Percentiles rank a stretch among this genome's conserved stretches.
Evolutionary conservation across 1,284 basidiomycete genomes (phyloP).

Genomic region (Taiwanofungus camphoratus): DNA sequence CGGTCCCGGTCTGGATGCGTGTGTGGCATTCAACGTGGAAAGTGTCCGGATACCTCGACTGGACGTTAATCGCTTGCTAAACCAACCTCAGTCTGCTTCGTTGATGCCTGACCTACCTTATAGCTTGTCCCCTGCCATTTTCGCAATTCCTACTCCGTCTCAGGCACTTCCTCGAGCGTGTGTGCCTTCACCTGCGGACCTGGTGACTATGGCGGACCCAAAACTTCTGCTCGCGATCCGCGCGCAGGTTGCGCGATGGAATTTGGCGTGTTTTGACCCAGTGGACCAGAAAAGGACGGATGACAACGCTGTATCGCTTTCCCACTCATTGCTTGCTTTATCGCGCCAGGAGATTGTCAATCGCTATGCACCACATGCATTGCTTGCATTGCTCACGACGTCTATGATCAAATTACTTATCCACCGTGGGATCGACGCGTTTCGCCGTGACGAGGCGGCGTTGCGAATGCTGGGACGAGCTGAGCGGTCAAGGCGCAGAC

Average conservation of each 20-base stretch:
- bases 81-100: slow-evolving; percentile 6
- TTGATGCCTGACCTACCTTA: slow-evolving; percentile 12
- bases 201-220: slow-evolving; percentile 22
- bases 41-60: slow-evolving; percentile 19
- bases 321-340: slow-evolving; percentile 1
- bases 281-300: not conserved
- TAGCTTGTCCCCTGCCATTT: slow-evolving; percentile 11
- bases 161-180: not conserved
- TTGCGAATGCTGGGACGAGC: slow-evolving; percentile 13
- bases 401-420: slow-evolving; percentile 20
- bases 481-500: slow-evolving; percentile 9
- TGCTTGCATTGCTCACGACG: slow-evolving; percentile 36
- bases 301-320: not conserved
- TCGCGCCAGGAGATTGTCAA: slow-evolving; percentile 27
- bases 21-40: slow-evolving; percentile 15
- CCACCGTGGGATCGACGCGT: slow-evolving; percentile 17
- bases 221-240: slow-evolving; percentile 19
- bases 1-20: slow-evolving; percentile 4
- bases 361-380: slow-evolving; percentile 39
- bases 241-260: slow-evolving; percentile 13
- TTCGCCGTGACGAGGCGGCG: slow-evolving; percentile 22
- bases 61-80: slow-evolving; percentile 18
- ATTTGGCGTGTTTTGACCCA: slow-evolving; percentile 5
- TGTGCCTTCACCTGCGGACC: slow-evolving; percentile 9
- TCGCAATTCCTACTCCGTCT: slow-evolving; percentile 7